Base-by-base conservation (phyloP, 495 filamentous ascomycete genomes). In the Xylaria sp. region DNA sequence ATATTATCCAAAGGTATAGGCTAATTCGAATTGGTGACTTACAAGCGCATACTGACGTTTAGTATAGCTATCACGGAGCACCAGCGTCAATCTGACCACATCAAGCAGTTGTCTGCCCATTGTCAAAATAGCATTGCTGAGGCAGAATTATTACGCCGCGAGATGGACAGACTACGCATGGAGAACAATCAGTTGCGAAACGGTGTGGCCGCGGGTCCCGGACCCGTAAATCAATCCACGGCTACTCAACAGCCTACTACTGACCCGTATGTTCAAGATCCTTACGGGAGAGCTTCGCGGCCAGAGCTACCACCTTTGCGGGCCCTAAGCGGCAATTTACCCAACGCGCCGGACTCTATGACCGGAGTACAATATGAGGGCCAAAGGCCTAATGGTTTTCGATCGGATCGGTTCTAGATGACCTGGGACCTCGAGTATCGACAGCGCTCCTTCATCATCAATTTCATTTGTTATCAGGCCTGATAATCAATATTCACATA, bases 1-100 rank as follows among this genome's bases (percentile, higher is more conserved):
- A 97, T 97, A 43, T 80, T 99, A n/a, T 97, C 93, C 12, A 94
- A 95, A 87, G 93, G 94, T 97, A 85, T 44, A 74, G 17, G 24
- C 50, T 33, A 11, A 70, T 26, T 71, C 7, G 19, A 46, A 7
- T 7, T 1, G 29, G 37, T 41, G n/a, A 59, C 6, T 50, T 26
- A 35, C 17, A 44, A 29, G n/a, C 21, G 19, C 14, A 41, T 50
- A 50, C 69, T 71, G 31, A 71, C 21, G n/a, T 14, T 15, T 59
- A 6, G 3, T 24, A 40, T 65, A 89, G 87, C 87, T n/a, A 88
- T 88, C 33, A 75, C 81, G 37, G 85, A 90, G 72, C 90, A 88
- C 74, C 78, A 84, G 57, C 81, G 83, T 26, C 82, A 85, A 68
- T 67, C 70, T 37, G 80, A 84, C 17, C 64, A 75, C 12, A 81